Conservation (phyloP, 805 yeast genomes). For the Blastobotrys mokoenaii region DNA sequence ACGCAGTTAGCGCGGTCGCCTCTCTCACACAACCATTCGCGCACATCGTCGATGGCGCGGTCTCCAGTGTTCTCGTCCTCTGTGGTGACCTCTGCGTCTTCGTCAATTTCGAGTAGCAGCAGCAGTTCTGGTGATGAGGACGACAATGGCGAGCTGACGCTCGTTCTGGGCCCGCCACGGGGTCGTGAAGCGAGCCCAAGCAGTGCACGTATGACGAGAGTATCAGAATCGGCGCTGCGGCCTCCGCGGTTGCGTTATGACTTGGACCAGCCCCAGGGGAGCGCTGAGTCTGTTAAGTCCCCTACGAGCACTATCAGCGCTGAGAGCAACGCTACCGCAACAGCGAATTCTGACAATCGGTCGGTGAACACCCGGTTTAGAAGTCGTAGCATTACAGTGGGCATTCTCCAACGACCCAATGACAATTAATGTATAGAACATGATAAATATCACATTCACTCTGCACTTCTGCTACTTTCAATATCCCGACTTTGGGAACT, state of each 20-base stretch:
- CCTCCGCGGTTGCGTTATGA: not conserved
- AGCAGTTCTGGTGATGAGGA: conserved; percentile 12
- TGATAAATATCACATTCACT: too few relatives aligned
- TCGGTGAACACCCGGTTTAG: conserved; percentile 4
- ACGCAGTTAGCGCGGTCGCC: not conserved
- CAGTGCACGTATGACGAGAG: not conserved
- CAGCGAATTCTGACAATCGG: not conserved
- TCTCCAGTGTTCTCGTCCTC: too few relatives aligned
- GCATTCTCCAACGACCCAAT: conserved; percentile 8
- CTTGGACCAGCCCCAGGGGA: not conserved
- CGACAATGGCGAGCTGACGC: conserved; percentile 19
- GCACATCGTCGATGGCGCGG: not conserved
- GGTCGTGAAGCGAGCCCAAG: not conserved
- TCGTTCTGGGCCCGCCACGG: conserved; percentile 17
- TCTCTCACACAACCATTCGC: not conserved
- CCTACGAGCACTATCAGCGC: not conserved
- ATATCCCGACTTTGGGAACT: too few relatives aligned
- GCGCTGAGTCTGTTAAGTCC: not conserved
- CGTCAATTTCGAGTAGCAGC: not conserved
- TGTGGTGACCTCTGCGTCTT: not conserved
- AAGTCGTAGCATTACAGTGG: conserved; percentile 15
- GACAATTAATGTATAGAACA: not conserved
- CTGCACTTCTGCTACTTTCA: too few relatives aligned
- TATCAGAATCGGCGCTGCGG: not conserved
- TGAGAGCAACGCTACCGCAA: not conserved